Conservation (phyloP, 805 yeast genomes). For the Brettanomyces bruxellensis region DNA sequence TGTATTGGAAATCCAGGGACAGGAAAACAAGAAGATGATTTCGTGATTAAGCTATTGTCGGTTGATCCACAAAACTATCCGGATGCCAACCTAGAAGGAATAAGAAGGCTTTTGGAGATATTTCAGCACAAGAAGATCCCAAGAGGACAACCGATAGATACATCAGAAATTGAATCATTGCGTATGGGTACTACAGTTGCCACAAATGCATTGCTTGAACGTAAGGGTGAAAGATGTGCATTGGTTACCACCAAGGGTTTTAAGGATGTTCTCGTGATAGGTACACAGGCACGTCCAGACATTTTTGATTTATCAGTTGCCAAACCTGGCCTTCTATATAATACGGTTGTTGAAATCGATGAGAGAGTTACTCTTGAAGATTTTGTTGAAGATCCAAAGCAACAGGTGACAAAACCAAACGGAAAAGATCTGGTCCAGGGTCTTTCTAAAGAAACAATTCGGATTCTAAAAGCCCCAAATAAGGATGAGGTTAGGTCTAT, state of each 20-base stretch:
- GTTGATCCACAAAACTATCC: slow-evolving; percentile 82
- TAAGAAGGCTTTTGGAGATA: slow-evolving; percentile 63
- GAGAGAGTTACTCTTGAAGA: slow-evolving; percentile 85
- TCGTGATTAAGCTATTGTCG: slow-evolving; percentile 69
- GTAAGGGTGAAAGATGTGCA: slow-evolving; percentile 87
- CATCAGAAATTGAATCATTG: slow-evolving; percentile 54
- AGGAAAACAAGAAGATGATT: slow-evolving; percentile 43
- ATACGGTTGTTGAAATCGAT: slow-evolving; percentile 72
- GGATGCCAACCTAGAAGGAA: slow-evolving; percentile 92
- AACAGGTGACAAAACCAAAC: slow-evolving; percentile 15
- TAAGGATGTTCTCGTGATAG: slow-evolving; percentile 72
- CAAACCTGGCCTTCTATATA: slow-evolving; percentile 65
- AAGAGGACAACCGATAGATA: slow-evolving; percentile 49
- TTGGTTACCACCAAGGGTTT: slow-evolving; percentile 84
- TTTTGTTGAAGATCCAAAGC: slow-evolving; percentile 63
- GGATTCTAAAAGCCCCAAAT: slow-evolving; percentile 47
- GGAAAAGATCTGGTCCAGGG: slow-evolving; percentile 40
- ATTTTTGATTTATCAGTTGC: slow-evolving; percentile 76
- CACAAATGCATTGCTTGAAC: slow-evolving; percentile 85
- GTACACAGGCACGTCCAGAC: slow-evolving; percentile 86
- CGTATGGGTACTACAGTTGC: slow-evolving; percentile 96
- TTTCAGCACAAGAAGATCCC: slow-evolving; percentile 48
- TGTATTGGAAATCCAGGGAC: slow-evolving; percentile 46
- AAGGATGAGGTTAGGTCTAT: slow-evolving; percentile 30
- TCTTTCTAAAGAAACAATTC: slow-evolving; percentile 57